Percentiles rank a stretch among this genome's conserved stretches.
Evolutionary conservation across 768 basidiomycete species (phyloP).

Genomic region (Termitomyces sp.): DNA sequence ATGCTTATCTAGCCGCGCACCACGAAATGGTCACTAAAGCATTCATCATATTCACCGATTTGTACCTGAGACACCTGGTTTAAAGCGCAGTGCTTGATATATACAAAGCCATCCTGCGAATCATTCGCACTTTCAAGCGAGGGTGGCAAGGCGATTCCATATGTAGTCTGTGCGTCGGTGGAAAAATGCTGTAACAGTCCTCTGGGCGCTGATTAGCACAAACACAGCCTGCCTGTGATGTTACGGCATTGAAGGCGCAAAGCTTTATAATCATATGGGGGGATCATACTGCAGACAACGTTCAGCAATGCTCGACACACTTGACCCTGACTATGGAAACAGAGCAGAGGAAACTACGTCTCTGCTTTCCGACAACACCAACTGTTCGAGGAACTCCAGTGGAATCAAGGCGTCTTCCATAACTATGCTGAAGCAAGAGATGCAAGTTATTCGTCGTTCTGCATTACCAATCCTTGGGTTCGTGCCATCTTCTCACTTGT

Average conservation of each 20-base stretch:
- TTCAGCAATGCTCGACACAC: background rate
- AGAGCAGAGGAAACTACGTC: background rate
- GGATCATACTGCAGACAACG: background rate
- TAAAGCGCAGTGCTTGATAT: too few relatives aligned
- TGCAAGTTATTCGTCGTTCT: background rate
- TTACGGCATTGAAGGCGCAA: background rate
- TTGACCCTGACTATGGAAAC: background rate
- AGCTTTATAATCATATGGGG: background rate
- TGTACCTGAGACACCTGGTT: background rate
- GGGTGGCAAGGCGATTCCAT: too few relatives aligned
- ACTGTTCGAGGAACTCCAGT: background rate
- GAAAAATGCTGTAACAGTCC: background rate
- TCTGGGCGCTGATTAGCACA: background rate
- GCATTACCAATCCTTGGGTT: background rate
- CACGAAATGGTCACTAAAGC: background rate
- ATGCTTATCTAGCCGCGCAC: too few relatives aligned
- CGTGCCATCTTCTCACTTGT: background rate
- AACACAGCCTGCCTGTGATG: background rate
- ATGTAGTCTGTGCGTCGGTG: too few relatives aligned
- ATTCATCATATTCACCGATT: background rate
- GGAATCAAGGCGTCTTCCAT: background rate
- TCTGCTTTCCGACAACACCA: background rate
- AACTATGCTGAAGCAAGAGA: background rate
- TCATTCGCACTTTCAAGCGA: too few relatives aligned
- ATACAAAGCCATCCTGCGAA: too few relatives aligned